phyloP scores from a whole-genome alignment of 2,329 filamentous ascomycete species.

The Neofusicoccum sp. region DNA sequence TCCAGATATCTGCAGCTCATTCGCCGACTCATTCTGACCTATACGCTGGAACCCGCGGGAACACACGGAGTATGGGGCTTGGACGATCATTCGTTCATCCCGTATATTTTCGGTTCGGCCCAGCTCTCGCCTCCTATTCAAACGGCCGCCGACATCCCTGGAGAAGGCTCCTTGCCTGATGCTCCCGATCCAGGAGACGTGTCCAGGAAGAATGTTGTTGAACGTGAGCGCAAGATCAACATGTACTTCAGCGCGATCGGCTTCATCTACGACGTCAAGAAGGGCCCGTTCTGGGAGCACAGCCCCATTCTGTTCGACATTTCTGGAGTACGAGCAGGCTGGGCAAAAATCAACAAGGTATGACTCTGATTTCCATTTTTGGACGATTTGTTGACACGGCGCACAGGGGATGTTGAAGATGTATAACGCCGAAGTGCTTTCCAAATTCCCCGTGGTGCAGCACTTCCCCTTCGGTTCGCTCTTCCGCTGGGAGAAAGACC shows the following conservation, averaged over 20 bases:
- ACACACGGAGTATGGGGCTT: conserved; percentile 97
- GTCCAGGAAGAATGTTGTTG: conserved; percentile 41
- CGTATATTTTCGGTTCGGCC: conserved; percentile 93
- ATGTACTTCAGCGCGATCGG: conserved; percentile 95
- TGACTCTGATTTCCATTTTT: conserved; percentile 7
- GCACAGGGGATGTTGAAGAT: conserved; percentile 93
- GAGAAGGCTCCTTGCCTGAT: conserved; percentile 70
- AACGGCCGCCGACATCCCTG: conserved; percentile 58
- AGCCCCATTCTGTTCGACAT: conserved; percentile 94
- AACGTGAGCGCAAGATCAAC: conserved; percentile 43
- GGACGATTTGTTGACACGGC: background rate
- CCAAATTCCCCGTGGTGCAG: conserved; percentile 97
- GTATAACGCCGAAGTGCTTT: conserved; percentile 95
- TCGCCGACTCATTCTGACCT: conserved; percentile 79
- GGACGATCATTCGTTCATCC: conserved; percentile 93
- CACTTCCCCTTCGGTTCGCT: conserved; percentile 65
- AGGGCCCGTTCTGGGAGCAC: conserved; percentile 90
- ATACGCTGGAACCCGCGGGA: conserved; percentile 90
- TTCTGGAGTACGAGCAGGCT: conserved; percentile 81
- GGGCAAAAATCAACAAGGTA: conserved; percentile 89
- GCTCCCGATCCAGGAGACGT: conserved; percentile 72
- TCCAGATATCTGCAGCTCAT: conserved; percentile 74
- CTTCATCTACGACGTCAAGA: conserved; percentile 97
- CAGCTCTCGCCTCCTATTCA: conserved; percentile 76
- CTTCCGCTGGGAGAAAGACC: conserved; percentile 48